Conservation (phyloP, 768 basidiomycete species). For the Boletus reticuloceps region DNA sequence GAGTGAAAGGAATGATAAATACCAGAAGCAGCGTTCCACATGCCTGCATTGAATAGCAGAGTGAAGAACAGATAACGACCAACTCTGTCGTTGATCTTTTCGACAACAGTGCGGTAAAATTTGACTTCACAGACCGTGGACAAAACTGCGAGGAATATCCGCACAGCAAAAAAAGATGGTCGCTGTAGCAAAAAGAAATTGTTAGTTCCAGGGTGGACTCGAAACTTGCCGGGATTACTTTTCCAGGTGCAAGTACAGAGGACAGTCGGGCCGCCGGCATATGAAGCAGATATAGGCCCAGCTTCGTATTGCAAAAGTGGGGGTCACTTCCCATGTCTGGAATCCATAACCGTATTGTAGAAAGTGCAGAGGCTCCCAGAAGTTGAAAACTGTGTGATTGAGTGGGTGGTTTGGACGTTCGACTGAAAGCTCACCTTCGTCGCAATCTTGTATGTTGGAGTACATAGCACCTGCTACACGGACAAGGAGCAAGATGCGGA, state of each 20-base stretch:
- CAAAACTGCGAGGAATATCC: constrained; percentile 72
- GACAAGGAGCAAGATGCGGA: constrained; percentile 79
- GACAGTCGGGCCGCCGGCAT: constrained; percentile 62
- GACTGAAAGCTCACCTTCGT: constrained; percentile 67
- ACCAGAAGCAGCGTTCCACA: constrained; percentile 93
- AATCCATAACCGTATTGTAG: constrained; percentile 83
- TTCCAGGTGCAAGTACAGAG: constrained; percentile 58
- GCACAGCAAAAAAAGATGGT: constrained; percentile 83
- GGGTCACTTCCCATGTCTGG: constrained; percentile 98
- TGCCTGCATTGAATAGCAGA: constrained; percentile 81
- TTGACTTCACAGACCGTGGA: constrained; percentile 76
- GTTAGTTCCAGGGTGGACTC: constrained; percentile 9
- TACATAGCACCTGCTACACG: constrained; percentile 91
- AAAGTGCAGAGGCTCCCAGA: constrained; percentile 98
- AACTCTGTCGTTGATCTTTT: constrained; percentile 82
- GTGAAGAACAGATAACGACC: constrained; percentile 94
- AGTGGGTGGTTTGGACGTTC: background rate
- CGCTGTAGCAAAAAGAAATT: constrained; percentile 47
- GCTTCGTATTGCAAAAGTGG: constrained; percentile 86
- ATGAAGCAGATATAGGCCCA: constrained; percentile 93
- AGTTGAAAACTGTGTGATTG: constrained; percentile 82
- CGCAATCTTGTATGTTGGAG: constrained; percentile 90
- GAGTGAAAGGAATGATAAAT: constrained; percentile 2
- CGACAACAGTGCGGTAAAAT: constrained; percentile 78
- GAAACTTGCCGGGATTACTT: constrained; percentile 47